These are phyloP conservation scores for Protea cynaroides DNA, from an alignment of 164 flowering plant genomes.

Conservation along the genomic window DNA sequence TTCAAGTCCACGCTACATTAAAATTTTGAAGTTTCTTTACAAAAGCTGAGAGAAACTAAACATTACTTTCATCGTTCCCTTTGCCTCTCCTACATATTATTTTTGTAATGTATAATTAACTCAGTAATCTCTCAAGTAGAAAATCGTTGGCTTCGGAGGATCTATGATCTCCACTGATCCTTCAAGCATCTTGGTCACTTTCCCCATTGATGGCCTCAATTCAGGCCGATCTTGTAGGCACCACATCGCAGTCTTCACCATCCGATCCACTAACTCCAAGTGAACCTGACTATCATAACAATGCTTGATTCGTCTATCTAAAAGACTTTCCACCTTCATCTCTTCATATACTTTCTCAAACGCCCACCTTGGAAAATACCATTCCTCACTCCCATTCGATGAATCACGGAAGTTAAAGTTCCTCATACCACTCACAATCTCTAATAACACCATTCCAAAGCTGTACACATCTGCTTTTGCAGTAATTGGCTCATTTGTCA, in stretches of 20 bases:
- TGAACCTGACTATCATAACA: constrained; percentile 35
- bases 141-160: constrained; percentile 54
- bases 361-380: background rate
- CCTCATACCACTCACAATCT: constrained; percentile 51
- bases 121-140: constrained; percentile 20
- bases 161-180: constrained; percentile 59
- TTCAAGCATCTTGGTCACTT: constrained; percentile 67
- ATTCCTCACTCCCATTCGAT: background rate
- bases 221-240: constrained; percentile 61
- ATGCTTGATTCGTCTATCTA: constrained; percentile 12
- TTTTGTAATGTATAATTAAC: no score
- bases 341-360: background rate
- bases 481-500: constrained; percentile 36
- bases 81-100: no score
- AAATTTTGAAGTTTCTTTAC: no score
- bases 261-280: constrained; percentile 37
- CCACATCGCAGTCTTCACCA: constrained; percentile 77
- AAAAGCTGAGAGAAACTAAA: no score
- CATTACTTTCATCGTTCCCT: no score
- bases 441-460: constrained; percentile 61
- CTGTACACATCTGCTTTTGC: constrained; percentile 65
- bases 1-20: no score
- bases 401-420: constrained; percentile 4
- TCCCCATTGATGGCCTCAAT: constrained; percentile 63
- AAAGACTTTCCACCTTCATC: background rate